Evolutionary conservation across 208 protist genomes (phyloP).

Genomic region (Acanthamoeba divionensis): DNA sequence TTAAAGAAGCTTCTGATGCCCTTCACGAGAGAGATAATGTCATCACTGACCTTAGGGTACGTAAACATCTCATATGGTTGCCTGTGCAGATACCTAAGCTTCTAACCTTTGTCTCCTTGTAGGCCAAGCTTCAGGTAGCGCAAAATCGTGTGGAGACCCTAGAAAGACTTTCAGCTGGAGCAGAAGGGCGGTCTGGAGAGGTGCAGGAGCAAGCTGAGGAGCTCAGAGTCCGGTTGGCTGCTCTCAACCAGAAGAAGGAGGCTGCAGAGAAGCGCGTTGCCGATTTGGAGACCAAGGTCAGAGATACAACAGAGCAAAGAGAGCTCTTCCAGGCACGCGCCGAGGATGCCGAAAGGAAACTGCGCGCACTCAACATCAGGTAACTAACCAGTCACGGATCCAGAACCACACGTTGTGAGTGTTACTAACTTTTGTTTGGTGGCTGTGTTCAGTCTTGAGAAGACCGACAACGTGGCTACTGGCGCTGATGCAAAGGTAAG

Average conservation of each 20-base stretch:
- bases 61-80: too few species aligned
- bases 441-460: not conserved
- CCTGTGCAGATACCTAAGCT: too few species aligned
- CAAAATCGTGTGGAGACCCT: not conserved
- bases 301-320: not conserved
- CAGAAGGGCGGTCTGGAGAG: not conserved
- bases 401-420: too few species aligned
- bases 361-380: too few species aligned
- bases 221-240: not conserved
- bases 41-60: not conserved
- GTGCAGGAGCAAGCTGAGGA: not conserved
- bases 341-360: not conserved
- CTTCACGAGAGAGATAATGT: not conserved
- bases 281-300: not conserved
- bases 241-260: not conserved
- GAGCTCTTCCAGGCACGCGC: not conserved
- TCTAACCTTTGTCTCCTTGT: too few species aligned
- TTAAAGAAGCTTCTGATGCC: not conserved
- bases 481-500: not conserved
- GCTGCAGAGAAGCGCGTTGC: not conserved
- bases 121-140: not conserved
- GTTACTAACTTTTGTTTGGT: not conserved
- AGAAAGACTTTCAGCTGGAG: not conserved
- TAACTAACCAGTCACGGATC: too few species aligned
- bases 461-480: not conserved